These are phyloP conservation scores for Gastrolobium bilobum DNA, from an alignment of 306 rosid species.

Conservation along the genomic window DNA sequence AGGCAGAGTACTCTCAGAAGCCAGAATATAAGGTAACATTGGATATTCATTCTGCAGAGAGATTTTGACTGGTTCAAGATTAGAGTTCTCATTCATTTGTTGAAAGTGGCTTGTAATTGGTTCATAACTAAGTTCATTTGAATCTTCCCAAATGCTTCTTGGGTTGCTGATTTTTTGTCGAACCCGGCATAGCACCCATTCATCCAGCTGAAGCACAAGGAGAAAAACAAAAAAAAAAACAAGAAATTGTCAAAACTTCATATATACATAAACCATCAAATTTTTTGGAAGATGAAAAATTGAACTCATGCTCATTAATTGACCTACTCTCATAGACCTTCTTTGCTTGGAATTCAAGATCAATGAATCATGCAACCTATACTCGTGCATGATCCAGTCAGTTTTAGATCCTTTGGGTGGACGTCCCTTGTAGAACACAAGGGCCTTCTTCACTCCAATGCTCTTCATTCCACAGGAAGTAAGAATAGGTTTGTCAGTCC, in stretches of 20 bases:
- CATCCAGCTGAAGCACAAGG: constrained; percentile 66
- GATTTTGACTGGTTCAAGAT: constrained; percentile 55
- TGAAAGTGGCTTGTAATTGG: constrained; percentile 44
- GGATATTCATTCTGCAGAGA: constrained; percentile 61
- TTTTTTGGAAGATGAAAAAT: not conserved
- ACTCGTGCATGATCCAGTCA: constrained; percentile 85
- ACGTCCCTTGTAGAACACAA: constrained; percentile 77
- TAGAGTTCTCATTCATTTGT: constrained; percentile 51
- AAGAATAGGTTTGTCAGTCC: constrained; percentile 75
- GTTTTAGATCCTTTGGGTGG: constrained; percentile 81
- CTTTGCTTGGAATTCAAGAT: constrained; percentile 53
- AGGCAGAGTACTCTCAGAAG: constrained; percentile 51
- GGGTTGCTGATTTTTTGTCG: constrained; percentile 54
- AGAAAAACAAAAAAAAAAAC: not conserved
- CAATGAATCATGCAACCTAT: constrained; percentile 69
- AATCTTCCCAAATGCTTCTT: constrained; percentile 59
- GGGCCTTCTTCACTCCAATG: constrained; percentile 81
- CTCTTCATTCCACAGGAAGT: constrained; percentile 70
- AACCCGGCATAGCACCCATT: constrained; percentile 83
- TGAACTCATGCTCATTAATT: constrained; percentile 19
- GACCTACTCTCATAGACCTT: constrained; percentile 79
- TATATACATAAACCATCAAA: not conserved
- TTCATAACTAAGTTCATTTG: constrained; percentile 50
- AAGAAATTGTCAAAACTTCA: constrained; percentile 31
- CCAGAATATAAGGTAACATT: constrained; percentile 71